Percentiles rank a stretch among this genome's conserved stretches.
Evolutionary conservation across 495 filamentous ascomycete genomes (phyloP).

Genomic region (Lophiotrema nucula): DNA sequence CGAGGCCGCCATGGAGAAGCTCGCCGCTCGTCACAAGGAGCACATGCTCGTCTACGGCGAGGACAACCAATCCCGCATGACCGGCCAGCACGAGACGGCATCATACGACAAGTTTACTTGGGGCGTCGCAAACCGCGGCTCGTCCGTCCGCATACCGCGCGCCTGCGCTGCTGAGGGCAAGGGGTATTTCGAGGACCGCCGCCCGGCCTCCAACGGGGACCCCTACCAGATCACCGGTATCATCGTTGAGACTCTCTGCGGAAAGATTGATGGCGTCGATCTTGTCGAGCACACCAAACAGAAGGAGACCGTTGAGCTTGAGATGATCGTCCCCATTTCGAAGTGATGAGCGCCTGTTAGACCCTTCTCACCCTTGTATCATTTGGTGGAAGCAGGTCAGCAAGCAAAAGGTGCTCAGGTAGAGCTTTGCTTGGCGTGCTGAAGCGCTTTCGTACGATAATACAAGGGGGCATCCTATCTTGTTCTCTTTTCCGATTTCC

Average conservation of each 20-base stretch:
- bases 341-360: slow-evolving; percentile 34
- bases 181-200: slow-evolving; percentile 97
- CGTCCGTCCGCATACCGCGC: slow-evolving; percentile 89
- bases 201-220: slow-evolving; percentile 92
- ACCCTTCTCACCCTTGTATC: background rate
- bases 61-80: slow-evolving; percentile 89
- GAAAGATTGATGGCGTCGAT: slow-evolving; percentile 43
- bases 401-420: no score
- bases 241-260: slow-evolving; percentile 71
- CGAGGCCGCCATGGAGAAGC: slow-evolving; percentile 81
- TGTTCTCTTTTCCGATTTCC: no score
- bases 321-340: slow-evolving; percentile 34
- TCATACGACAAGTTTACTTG: slow-evolving; percentile 91
- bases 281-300: slow-evolving; percentile 34
- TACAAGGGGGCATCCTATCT: no score
- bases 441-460: no score
- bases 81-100: slow-evolving; percentile 92
- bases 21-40: slow-evolving; percentile 83
- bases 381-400: no score
- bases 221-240: slow-evolving; percentile 96
- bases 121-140: slow-evolving; percentile 94
- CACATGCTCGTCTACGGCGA: slow-evolving; percentile 98
- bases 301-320: slow-evolving; percentile 28
- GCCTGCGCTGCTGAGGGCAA: slow-evolving; percentile 87
- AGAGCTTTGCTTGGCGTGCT: no score